These are phyloP conservation scores for Hanseniaspora lachancei DNA, from an alignment of 805 yeast genomes.

Conservation along the genomic window DNA sequence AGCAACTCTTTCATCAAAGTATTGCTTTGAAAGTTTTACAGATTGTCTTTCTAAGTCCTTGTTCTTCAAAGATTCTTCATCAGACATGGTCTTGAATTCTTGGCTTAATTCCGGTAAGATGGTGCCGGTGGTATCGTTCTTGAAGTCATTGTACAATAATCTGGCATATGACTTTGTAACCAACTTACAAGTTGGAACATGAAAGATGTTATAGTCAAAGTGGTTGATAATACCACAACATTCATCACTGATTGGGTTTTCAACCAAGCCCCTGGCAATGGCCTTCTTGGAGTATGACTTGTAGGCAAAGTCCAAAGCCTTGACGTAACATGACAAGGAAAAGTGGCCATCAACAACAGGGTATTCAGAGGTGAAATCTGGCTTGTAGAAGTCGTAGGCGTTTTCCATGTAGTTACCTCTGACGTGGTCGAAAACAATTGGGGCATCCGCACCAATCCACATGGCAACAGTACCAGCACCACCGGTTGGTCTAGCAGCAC, in stretches of 20 bases:
- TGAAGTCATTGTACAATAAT: slow-evolving; percentile 76
- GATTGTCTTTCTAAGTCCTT: slow-evolving; percentile 74
- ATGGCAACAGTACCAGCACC: slow-evolving; percentile 96
- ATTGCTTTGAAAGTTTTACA: slow-evolving; percentile 60
- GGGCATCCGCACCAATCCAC: slow-evolving; percentile 95
- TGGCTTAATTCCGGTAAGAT: slow-evolving; percentile 48
- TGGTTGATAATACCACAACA: slow-evolving; percentile 55
- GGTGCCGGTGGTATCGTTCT: slow-evolving; percentile 41
- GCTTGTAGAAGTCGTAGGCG: slow-evolving; percentile 96
- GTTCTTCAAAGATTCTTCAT: slow-evolving; percentile 58
- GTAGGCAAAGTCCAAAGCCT: slow-evolving; percentile 83
- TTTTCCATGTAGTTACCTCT: slow-evolving; percentile 94
- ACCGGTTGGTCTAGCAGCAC: slow-evolving; percentile 98
- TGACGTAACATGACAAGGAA: slow-evolving; percentile 84
- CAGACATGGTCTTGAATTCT: slow-evolving; percentile 28
- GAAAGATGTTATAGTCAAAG: slow-evolving; percentile 92
- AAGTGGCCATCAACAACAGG: slow-evolving; percentile 97
- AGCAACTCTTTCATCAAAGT: slow-evolving; percentile 51
- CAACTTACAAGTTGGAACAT: slow-evolving; percentile 94
- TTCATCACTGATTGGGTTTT: slow-evolving; percentile 35
- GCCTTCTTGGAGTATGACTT: slow-evolving; percentile 68
- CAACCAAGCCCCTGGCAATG: slow-evolving; percentile 35
- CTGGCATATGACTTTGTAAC: slow-evolving; percentile 89
- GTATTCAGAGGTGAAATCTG: slow-evolving; percentile 89
- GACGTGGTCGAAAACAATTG: slow-evolving; percentile 75